A percentile compares a stretch with the other conserved stretches of the same genome.
Evolutionary conservation across 345 rosid species (phyloP).

Genomic region (Dimocarpus longan): DNA sequence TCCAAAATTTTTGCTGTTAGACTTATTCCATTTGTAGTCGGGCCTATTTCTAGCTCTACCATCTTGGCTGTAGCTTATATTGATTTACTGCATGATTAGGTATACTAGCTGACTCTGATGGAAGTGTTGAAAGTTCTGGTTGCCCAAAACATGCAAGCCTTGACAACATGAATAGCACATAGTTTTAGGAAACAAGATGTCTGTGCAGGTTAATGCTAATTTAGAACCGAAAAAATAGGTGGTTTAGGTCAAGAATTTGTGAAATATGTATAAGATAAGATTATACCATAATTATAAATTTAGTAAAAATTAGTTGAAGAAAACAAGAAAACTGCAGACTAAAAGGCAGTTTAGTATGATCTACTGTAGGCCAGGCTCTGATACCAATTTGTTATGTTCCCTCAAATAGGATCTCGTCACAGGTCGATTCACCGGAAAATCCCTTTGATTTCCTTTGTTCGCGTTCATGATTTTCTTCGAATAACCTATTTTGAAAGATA

Average conservation of each 20-base stretch:
- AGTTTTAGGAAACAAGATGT: constrained; percentile 5
- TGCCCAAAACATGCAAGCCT: neutral
- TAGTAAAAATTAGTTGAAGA: neutral
- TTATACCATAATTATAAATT: neutral
- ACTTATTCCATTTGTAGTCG: constrained; percentile 3
- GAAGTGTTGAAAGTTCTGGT: neutral
- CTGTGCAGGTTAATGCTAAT: constrained; percentile 1
- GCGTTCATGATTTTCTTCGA: too few species aligned
- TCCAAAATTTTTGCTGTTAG: constrained; percentile 8
- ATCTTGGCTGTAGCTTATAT: neutral
- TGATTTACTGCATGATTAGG: neutral
- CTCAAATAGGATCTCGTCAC: too few species aligned
- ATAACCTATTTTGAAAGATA: too few species aligned
- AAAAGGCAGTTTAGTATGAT: neutral
- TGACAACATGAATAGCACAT: neutral
- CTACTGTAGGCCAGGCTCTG: neutral
- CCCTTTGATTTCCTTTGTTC: too few species aligned
- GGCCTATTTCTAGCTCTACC: neutral
- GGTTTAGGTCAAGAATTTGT: neutral
- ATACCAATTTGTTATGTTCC: too few species aligned
- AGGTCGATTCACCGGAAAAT: too few species aligned
- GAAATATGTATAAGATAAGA: neutral
- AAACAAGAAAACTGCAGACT: neutral
- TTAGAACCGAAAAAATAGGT: neutral
- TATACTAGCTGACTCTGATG: constrained; percentile 7